Evolutionary conservation across 1,139 yeast species (phyloP), one percentile per base, ranked within the genome.

Genomic region (Barnettozyma hawaiiensis): DNA sequence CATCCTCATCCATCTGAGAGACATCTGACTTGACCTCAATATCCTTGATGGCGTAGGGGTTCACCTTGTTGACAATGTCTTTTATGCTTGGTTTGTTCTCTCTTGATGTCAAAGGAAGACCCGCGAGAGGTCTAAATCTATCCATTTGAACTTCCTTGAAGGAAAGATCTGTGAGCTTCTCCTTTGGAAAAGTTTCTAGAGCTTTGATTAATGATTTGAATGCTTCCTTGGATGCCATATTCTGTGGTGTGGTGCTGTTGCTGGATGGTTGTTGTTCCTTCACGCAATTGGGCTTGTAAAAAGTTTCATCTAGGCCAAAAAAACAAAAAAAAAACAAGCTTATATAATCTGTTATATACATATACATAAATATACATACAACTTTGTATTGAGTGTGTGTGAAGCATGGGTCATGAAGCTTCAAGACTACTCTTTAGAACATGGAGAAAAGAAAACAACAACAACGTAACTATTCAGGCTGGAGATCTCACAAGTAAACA

Each of bases 91-190:
- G 41, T 43, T 44, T 47, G 12, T 22, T 24, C 26, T 45, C 48
- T 35, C 18, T 42, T 21, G 31, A 21, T 20, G 47, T 45, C 23
- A 44, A 39, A 27, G 55, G 52, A 16, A 69, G 41, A 5, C 75
- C 75, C 3, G 77, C 77, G 11, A 74, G 59, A 19, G 66, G 64
- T 52, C 70, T 66, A 45, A 71, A 73, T 55, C 87, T 62, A 69
- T 71, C 78, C 29, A 82, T 64, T 60, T 83, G 92, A 0, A 73
- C 59, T 33, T 77, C 81, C 55, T 78, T 83, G 62, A 83, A 81
- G 9, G 85, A 79, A 52, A 79, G 71, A 57, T 81, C 86, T 52
- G 73, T 73, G 46, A 84, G 69, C 47, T 80, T 71, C 52, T 83
- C 92, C 51, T 76, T 72, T 16, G 92, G 94, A 26, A 73, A 59